Evolutionary conservation across 2,329 filamentous ascomycete genomes (phyloP), one percentile per base, ranked within the genome.

Genomic region (Diaporthe eres): DNA sequence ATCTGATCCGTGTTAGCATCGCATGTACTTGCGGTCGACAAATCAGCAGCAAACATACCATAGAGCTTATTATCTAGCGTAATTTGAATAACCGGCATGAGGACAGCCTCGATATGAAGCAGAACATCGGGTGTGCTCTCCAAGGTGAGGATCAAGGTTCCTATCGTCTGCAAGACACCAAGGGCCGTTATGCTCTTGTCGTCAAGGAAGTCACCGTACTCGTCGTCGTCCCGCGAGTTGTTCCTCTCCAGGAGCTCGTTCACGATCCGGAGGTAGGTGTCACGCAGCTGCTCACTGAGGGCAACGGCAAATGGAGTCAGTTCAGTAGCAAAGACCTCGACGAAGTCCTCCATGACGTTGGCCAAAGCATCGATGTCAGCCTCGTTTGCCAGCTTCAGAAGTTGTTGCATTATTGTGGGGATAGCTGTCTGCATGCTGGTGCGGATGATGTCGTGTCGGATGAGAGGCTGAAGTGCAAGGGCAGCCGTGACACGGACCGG

Each of bases 271-370:
- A 99, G 90, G 81, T 99, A 99, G 0, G 97, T 99, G 81, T 99
- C 97, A 58, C 96, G 93, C 65, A 99, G 89, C 85, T 99, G 97
- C 85, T 98, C 96, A 82, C 95, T 98, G 5, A 99, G 89, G 6
- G 97, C 97, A 44, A 99, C 96, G 15, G 97, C 97, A 81, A 99
- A 99, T 4, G 97, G 97, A 8, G 97, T 98, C 63, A 99, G 90
- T 83, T 99, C 97, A 3, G 95, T 91, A n/a, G 97, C 96, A 82
- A 99, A 99, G 3, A 98, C 96, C 84, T 99, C 97, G 61, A 99
- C 97, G 82, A 99, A 99, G 82, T 99, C 97, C 85, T 99, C 97
- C 97, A 99, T 99, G 53, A 99, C 97, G 81, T 98, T 98, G 31
- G 97, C 96, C 55, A 99, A 89, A 7, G 97, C 96, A 84, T 99